phyloP scores from a whole-genome alignment of 2,329 filamentous ascomycete species.

The Botrytis galanthina region DNA sequence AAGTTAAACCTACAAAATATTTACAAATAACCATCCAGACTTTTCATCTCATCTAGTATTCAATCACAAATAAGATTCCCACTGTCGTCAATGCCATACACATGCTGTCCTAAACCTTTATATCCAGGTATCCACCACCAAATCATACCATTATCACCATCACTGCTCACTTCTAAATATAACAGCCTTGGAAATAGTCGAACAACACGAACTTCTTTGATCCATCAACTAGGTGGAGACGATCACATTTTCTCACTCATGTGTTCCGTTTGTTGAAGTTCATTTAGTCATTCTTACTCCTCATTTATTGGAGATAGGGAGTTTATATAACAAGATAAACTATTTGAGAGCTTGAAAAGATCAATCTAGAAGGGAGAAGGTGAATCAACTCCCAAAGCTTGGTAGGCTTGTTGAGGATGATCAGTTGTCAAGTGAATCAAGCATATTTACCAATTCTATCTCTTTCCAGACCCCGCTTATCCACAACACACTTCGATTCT shows the following conservation, averaged over 20 bases:
- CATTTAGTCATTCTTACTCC: background rate
- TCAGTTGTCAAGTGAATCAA: background rate
- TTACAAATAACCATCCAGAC: background rate
- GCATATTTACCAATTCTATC: no score
- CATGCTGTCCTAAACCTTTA: background rate
- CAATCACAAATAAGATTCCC: no score
- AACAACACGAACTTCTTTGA: background rate
- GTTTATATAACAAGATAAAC: background rate
- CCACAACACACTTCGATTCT: no score
- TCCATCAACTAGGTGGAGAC: background rate
- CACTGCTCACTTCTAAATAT: background rate
- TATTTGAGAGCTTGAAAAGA: fast-evolving
- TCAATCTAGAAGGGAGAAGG: fast-evolving
- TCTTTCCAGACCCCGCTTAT: background rate
- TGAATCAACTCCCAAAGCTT: background rate
- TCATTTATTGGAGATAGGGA: background rate
- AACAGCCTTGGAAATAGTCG: fast-evolving
- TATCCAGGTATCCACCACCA: background rate
- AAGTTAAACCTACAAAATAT: background rate
- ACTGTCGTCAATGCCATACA: background rate
- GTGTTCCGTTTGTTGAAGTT: no score
- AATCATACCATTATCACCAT: background rate
- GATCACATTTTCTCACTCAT: background rate
- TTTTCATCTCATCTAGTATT: background rate
- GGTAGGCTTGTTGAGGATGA: background rate